phyloP scores from a whole-genome alignment of 2,329 filamentous ascomycete genomes.

The Beauveria scarabaeidicola region DNA sequence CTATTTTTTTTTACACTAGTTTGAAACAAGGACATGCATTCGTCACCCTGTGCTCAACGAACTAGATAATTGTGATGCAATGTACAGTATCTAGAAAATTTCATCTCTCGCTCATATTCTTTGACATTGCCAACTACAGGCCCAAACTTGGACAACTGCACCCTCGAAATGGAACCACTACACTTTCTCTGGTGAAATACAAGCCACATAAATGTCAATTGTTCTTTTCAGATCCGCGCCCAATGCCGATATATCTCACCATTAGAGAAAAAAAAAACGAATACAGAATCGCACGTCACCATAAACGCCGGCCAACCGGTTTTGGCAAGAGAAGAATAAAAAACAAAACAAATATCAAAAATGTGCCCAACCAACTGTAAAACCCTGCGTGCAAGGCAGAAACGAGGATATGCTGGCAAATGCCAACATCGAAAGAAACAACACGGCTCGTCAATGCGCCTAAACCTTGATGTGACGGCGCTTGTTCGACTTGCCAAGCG shows the following conservation, averaged over 20 bases:
- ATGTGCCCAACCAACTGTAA: constrained; percentile 9
- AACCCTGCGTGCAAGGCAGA: constrained; percentile 11
- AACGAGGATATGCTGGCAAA: constrained; percentile 12
- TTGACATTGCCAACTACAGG: neutral
- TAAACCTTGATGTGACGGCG: neutral
- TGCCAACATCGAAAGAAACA: constrained; percentile 11
- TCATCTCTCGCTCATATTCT: neutral
- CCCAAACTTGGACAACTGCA: neutral
- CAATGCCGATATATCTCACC: constrained; percentile 2
- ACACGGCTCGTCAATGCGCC: constrained; percentile 10
- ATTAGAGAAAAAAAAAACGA: constrained; percentile 3
- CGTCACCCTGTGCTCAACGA: too few relatives aligned
- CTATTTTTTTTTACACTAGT: neutral
- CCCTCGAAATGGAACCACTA: neutral
- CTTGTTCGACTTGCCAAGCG: neutral
- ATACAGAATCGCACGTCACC: constrained; percentile 1
- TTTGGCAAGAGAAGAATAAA: constrained; percentile 5
- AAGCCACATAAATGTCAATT: neutral
- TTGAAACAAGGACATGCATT: too few relatives aligned
- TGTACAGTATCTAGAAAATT: constrained; percentile 2
- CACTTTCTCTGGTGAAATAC: neutral
- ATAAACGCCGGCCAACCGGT: constrained; percentile 10
- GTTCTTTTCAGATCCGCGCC: constrained; percentile 3
- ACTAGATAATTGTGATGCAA: neutral
- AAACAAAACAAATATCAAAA: constrained; percentile 10